Evolutionary conservation across 306 rosid genomes (phyloP), one percentile per base, ranked within the genome.

Genomic region (Canavalia ensiformis): DNA sequence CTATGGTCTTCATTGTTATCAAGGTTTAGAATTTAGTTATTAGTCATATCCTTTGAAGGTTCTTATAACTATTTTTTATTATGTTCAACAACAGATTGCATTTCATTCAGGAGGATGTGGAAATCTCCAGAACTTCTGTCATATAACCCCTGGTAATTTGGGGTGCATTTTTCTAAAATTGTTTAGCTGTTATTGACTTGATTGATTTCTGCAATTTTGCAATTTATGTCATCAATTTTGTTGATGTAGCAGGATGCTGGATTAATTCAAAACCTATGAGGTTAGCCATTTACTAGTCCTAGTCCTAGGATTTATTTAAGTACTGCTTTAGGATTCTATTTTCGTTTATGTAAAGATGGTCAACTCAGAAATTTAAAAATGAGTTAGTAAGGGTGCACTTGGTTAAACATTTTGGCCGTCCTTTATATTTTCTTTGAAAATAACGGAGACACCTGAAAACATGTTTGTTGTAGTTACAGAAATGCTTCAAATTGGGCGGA

Each of bases 211-310:
- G 56, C 66, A 42, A 64, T 50, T 69, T 28, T 66, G 55, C 57
- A 75, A 78, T 75, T 83, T n/a, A n/a, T 62, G 47, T 60, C 56
- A 25, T 58, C 47, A 37, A 37, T 10, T 41, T 47, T 67, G 35
- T 77, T 79, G 41, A 58, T 76, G 37, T 49, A 79, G 55, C 90
- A 91, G 98, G 95, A 73, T 44, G 89, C 81, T 68, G 74, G 62
- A 69, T 66, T 74, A 87, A 87, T 76, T 69, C 78, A 42, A 74
- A 80, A 72, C 82, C 86, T 25, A 62, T 50, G 37, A 90, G 95
- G 98, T 93, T 79, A 77, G 94, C 81, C 29, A 66, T 51, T 67
- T n/a, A n/a, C n/a, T n/a, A n/a, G n/a, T 70, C n/a, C 60, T 68
- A 18, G 69, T 63, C 63, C 55, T 11, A 45, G 55, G 29, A 68